Conservation (phyloP, 1,139 yeast species). For the Scheffersomyces insectosa region DNA sequence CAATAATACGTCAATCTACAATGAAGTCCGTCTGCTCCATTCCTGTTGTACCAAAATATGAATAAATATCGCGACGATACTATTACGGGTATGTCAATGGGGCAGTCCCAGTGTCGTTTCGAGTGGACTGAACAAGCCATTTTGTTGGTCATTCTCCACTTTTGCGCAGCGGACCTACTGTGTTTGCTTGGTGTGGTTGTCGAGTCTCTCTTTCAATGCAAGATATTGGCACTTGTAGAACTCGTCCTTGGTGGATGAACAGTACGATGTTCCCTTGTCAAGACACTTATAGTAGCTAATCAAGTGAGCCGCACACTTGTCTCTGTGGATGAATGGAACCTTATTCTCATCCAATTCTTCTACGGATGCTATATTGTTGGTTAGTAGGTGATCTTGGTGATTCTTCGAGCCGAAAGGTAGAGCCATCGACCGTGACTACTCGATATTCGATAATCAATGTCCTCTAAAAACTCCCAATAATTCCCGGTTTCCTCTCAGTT, state of each 20-base stretch:
- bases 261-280: constrained; percentile 47
- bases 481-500: too few relatives aligned
- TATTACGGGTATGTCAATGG: too few relatives aligned
- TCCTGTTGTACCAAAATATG: too few relatives aligned
- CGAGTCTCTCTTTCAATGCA: constrained; percentile 47
- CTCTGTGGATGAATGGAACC: constrained; percentile 50
- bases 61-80: too few relatives aligned
- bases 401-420: too few relatives aligned
- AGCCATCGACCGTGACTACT: too few relatives aligned
- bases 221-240: constrained; percentile 50
- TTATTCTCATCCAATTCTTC: constrained; percentile 44
- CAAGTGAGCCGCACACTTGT: constrained; percentile 48
- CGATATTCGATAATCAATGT: too few relatives aligned
- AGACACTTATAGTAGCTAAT: constrained; percentile 49
- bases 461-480: too few relatives aligned
- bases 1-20: too few relatives aligned
- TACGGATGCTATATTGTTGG: constrained; percentile 29
- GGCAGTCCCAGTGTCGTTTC: background rate
- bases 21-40: too few relatives aligned
- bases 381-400: constrained; percentile 4
- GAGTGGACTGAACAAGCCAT: too few relatives aligned
- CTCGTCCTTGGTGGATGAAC: constrained; percentile 43
- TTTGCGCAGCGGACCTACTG: constrained; percentile 1
- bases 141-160: too few relatives aligned
- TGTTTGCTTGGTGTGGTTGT: constrained; percentile 15